Conservation (phyloP, 495 filamentous ascomycete genomes). For the Penicillium nucicola region DNA sequence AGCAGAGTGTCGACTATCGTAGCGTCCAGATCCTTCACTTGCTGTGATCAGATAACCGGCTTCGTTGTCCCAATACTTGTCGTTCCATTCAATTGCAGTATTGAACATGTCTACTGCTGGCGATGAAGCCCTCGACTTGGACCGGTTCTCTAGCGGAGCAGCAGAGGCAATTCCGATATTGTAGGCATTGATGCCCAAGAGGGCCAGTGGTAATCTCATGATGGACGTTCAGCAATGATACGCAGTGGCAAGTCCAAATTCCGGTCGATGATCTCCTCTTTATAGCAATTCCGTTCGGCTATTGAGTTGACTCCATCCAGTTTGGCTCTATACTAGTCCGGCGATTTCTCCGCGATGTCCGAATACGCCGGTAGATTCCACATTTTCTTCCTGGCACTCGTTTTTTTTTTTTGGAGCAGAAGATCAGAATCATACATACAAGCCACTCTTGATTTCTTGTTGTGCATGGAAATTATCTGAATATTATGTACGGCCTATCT, state of each 20-base stretch:
- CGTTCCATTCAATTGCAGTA: constrained; percentile 19
- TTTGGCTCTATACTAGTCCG: not conserved
- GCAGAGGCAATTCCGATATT: not conserved
- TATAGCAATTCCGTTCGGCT: not conserved
- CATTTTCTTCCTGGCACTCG: too few species aligned
- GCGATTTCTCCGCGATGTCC: not conserved
- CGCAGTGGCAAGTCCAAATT: not conserved
- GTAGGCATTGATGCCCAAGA: not conserved
- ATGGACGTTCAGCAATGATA: not conserved
- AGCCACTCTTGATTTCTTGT: too few species aligned
- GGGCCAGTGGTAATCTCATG: not conserved
- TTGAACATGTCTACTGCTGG: constrained; percentile 20
- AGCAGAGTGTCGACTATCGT: constrained; percentile 33
- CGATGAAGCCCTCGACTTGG: not conserved
- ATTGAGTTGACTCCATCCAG: not conserved
- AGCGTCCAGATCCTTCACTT: constrained; percentile 7
- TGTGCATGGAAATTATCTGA: too few species aligned
- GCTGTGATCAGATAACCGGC: constrained; percentile 15
- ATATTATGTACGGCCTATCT: not conserved
- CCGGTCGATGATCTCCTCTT: not conserved
- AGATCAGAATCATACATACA: too few species aligned
- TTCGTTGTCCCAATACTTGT: constrained; percentile 15
- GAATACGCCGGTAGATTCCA: not conserved
- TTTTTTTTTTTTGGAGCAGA: too few species aligned
- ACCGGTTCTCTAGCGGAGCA: not conserved